Percentiles rank a stretch among this genome's conserved stretches.
These are phyloP conservation scores for Fusarium zealandicum DNA, from an alignment of 2,329 filamentous ascomycete genomes.

Conservation along the genomic window DNA sequence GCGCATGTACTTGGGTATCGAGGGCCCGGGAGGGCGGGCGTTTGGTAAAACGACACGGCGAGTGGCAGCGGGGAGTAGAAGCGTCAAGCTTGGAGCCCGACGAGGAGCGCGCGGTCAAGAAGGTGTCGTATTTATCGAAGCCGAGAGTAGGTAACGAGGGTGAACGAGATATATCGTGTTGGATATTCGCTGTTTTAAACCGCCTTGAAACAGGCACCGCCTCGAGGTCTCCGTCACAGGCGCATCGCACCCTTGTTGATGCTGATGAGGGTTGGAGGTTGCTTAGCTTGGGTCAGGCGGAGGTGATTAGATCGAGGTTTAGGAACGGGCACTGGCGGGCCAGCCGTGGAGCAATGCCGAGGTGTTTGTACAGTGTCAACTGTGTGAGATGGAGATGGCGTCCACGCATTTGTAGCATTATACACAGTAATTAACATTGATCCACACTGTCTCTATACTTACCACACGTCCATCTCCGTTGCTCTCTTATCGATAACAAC, in stretches of 20 bases:
- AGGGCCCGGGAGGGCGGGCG: constrained; percentile 12
- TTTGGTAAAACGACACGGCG: constrained; percentile 6
- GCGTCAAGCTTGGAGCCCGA: constrained; percentile 17
- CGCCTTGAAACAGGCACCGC: constrained; percentile 27
- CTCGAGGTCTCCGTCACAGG: constrained; percentile 27
- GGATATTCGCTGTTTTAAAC: constrained; percentile 1
- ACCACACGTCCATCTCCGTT: neutral
- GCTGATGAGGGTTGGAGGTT: constrained; percentile 29
- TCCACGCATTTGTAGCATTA: too few relatives aligned
- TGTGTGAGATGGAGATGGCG: neutral
- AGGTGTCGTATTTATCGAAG: constrained; percentile 19
- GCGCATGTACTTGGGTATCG: constrained; percentile 40
- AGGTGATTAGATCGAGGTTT: constrained; percentile 36
- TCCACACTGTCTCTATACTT: neutral
- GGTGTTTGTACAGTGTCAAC: constrained; percentile 32
- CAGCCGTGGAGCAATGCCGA: constrained; percentile 6
- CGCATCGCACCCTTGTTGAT: constrained; percentile 36
- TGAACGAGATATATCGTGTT: neutral
- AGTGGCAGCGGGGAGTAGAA: constrained; percentile 12
- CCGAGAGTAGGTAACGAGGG: neutral
- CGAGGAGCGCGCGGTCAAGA: constrained; percentile 18
- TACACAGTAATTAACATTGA: rapidly evolving
- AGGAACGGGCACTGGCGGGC: constrained; percentile 34
- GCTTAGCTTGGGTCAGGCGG: constrained; percentile 38
- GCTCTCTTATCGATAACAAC: constrained; percentile 37